These are phyloP conservation scores for Yarrowia divulgata DNA, from an alignment of 805 yeast species.

Conservation along the genomic window DNA sequence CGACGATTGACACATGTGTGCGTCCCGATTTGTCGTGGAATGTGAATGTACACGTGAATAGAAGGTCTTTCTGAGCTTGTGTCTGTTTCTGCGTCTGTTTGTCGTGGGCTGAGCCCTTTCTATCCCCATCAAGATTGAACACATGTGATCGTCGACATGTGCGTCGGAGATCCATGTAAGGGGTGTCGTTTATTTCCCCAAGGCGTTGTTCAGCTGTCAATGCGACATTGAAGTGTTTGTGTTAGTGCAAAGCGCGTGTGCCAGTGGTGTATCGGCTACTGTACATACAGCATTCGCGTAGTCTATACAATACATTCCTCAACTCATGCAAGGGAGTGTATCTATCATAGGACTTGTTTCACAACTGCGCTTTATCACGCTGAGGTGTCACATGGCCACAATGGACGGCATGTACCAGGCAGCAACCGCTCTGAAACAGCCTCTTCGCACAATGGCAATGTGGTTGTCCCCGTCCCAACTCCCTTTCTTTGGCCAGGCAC, in stretches of 20 bases:
- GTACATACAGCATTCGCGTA: too few relatives aligned
- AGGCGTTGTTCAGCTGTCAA: neutral
- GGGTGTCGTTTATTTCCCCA: constrained; percentile 14
- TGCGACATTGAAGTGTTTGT: constrained; percentile 1
- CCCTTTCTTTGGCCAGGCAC: neutral
- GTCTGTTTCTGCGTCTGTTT: neutral
- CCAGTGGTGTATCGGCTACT: neutral
- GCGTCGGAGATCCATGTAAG: constrained; percentile 22
- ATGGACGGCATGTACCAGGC: too few relatives aligned
- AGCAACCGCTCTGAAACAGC: too few relatives aligned
- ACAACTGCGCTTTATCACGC: too few relatives aligned
- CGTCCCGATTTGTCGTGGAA: constrained; percentile 1
- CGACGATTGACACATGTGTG: neutral
- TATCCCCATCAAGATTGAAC: too few relatives aligned
- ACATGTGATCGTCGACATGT: constrained; percentile 10
- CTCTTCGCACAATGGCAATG: constrained; percentile 9
- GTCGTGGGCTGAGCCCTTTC: neutral
- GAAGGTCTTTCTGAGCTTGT: too few relatives aligned
- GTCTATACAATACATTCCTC: too few relatives aligned
- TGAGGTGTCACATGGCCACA: too few relatives aligned
- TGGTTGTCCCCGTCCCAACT: neutral
- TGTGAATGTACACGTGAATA: neutral
- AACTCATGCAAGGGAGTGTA: neutral
- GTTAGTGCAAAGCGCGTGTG: neutral
- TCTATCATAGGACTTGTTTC: neutral